Evolutionary conservation across 257 asterid species (phyloP).

Genomic region (Solanum boliviense): DNA sequence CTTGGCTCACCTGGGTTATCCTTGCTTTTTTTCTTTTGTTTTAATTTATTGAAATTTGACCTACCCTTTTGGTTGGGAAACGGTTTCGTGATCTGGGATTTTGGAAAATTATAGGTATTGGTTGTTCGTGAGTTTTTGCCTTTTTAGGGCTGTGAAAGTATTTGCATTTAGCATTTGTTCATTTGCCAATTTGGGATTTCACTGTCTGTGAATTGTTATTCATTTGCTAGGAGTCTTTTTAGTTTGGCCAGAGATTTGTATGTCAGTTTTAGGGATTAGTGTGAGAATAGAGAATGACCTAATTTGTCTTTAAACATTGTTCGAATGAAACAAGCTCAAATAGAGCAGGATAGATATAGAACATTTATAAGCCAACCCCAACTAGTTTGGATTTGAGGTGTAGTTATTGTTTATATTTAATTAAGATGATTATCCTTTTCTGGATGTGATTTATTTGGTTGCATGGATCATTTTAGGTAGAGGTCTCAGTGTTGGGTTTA

Average conservation of each 20-base stretch:
- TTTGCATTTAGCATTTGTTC: not conserved
- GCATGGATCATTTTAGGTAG: not conserved
- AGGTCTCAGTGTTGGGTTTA: not conserved
- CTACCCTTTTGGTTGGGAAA: not conserved
- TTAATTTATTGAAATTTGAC: not conserved
- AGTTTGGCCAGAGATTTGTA: not conserved
- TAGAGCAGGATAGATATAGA: not conserved
- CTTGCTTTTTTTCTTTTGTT: not conserved
- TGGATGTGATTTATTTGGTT: not conserved
- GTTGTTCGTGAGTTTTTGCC: not conserved
- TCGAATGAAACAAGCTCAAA: not conserved
- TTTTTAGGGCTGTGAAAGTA: not conserved
- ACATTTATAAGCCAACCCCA: not conserved
- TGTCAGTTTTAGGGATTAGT: not conserved
- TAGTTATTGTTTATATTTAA: not conserved
- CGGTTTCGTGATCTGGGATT: not conserved
- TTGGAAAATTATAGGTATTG: not conserved
- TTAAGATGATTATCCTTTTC: not conserved
- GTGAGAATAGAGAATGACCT: not conserved
- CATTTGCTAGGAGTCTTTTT: not conserved
- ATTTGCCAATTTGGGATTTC: not conserved
- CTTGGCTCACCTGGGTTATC: not conserved
- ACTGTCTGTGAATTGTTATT: not conserved
- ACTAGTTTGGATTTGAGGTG: not conserved
- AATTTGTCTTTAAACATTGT: not conserved